A percentile compares a stretch with the other conserved stretches of the same genome.
Conservation (phyloP, 108 stramenopile species). For the Hondaea fermentalgiana region DNA sequence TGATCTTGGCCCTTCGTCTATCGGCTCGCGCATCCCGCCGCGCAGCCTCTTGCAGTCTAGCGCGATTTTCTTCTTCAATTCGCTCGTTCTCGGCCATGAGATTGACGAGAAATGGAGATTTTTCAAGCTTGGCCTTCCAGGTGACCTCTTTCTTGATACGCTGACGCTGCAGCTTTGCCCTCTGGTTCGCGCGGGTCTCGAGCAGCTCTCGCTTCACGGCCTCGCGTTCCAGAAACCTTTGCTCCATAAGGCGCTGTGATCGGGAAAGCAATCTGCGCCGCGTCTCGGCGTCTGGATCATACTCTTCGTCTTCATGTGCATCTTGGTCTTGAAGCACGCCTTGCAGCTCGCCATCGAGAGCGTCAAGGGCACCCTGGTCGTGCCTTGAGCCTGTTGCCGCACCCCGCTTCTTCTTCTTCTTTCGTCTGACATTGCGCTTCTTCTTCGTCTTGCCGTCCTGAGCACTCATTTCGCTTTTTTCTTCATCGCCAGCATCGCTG, state of each 20-base stretch:
- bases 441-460: background rate
- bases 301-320: background rate
- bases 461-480: background rate
- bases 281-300: background rate
- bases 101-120: slow-evolving; percentile 47
- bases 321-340: background rate
- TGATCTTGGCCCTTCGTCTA: slow-evolving; percentile 38
- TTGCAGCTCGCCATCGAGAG: too few species aligned
- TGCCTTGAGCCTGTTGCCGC: too few species aligned
- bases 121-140: slow-evolving; percentile 43
- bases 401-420: background rate
- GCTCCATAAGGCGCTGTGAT: background rate
- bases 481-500: background rate
- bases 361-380: too few species aligned
- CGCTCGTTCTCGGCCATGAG: slow-evolving; percentile 56
- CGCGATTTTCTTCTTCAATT: slow-evolving; percentile 47
- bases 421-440: background rate
- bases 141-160: slow-evolving; percentile 18
- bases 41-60: slow-evolving; percentile 36
- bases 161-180: background rate
- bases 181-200: background rate
- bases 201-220: background rate
- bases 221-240: background rate
- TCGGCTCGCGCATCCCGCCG: slow-evolving; percentile 27
- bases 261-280: background rate